A percentile compares a stretch with the other conserved stretches of the same genome.
Conservation (phyloP, 495 filamentous ascomycete species). For the Penicillium angulare region DNA sequence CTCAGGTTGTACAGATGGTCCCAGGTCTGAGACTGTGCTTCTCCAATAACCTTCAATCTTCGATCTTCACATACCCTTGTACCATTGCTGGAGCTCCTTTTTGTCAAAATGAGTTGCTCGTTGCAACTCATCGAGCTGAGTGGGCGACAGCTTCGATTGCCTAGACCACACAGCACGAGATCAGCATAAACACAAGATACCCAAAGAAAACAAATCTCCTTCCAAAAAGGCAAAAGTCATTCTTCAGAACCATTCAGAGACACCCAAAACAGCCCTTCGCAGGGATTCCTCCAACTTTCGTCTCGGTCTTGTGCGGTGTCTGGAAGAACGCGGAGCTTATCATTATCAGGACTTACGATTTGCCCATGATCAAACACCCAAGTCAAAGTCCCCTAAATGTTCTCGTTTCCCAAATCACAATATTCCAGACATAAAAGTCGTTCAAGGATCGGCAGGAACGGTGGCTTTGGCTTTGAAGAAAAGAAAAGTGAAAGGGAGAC, state of each 20-base stretch:
- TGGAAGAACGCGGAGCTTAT: constrained; percentile 1
- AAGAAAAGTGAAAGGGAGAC: constrained; percentile 11
- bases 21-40: too few species aligned
- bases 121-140: constrained; percentile 92
- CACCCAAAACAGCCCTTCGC: too few species aligned
- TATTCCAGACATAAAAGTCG: constrained; percentile 7
- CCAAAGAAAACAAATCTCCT: neutral
- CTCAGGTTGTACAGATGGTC: neutral
- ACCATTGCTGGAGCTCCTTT: constrained; percentile 99
- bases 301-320: constrained; percentile 3
- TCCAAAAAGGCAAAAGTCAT: too few species aligned
- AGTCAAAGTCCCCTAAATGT: too few species aligned
- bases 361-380: constrained; percentile 37
- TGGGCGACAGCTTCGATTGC: constrained; percentile 91
- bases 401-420: too few species aligned
- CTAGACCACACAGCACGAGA: constrained; percentile 34
- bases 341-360: constrained; percentile 53
- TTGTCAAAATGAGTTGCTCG: constrained; percentile 98
- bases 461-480: neutral
- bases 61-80: constrained; percentile 71
- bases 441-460: constrained; percentile 7
- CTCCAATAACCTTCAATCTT: neutral
- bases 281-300: too few species aligned
- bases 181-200: neutral
- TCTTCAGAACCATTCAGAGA: too few species aligned